Conservation (phyloP, 371 early-diverging fungal species). For the Apophysomyces trapeziformis region DNA sequence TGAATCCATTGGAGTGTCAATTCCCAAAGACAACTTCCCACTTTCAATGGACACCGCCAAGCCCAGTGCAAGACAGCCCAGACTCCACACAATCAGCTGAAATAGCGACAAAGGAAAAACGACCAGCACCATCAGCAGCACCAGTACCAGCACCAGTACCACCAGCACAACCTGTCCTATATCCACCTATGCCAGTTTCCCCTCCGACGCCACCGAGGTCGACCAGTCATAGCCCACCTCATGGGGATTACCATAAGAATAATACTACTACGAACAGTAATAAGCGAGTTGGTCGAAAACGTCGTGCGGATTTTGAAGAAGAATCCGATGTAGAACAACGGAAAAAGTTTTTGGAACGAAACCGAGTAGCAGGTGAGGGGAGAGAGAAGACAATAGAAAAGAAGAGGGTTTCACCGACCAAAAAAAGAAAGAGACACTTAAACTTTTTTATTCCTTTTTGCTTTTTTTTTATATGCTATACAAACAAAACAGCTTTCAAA, state of each 20-base stretch:
- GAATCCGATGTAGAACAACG: slow-evolving; percentile 35
- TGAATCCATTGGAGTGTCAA: slow-evolving; percentile 4
- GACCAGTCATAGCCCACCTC: background rate
- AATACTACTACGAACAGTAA: background rate
- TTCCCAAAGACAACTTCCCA: background rate
- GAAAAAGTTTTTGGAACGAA: slow-evolving; percentile 63
- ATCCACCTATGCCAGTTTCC: background rate
- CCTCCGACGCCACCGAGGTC: slow-evolving; percentile 3
- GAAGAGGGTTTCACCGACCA: background rate
- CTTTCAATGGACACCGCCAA: background rate
- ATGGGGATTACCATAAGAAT: background rate
- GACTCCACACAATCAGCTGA: background rate
- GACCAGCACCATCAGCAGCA: no score
- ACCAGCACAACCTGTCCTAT: no score
- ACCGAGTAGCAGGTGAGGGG: slow-evolving; percentile 63
- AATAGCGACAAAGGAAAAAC: background rate
- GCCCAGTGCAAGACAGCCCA: background rate
- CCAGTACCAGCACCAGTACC: no score
- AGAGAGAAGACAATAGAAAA: background rate
- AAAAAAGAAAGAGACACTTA: no score
- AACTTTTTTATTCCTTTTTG: no score
- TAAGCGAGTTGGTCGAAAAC: slow-evolving; percentile 25
- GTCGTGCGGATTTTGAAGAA: slow-evolving; percentile 40
- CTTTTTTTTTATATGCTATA: no score
- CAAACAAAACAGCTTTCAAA: slow-evolving; percentile 57